These are phyloP conservation scores for Candida easanensis DNA, from an alignment of 805 yeast genomes.

Conservation along the genomic window DNA sequence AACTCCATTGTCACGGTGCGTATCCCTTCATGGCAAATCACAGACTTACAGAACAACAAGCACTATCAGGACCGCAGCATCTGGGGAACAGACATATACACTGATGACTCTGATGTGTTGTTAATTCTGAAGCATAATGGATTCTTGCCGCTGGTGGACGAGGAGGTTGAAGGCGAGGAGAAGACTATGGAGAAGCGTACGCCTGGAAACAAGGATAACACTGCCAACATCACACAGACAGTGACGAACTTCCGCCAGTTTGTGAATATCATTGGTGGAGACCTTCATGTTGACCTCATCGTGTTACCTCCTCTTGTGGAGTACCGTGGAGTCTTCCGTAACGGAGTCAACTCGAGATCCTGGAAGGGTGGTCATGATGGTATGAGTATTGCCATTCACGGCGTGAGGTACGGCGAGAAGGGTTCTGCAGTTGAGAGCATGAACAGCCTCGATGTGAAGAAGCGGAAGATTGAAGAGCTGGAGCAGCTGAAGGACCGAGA, in stretches of 20 bases:
- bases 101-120: constrained; percentile 89
- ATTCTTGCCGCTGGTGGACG: constrained; percentile 40
- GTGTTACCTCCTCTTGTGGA: constrained; percentile 66
- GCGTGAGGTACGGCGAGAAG: constrained; percentile 32
- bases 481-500: constrained; percentile 8
- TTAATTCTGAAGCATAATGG: constrained; percentile 77
- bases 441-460: constrained; percentile 15
- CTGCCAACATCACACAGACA: constrained; percentile 29
- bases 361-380: constrained; percentile 82
- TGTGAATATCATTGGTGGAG: constrained; percentile 31
- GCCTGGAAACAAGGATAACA: constrained; percentile 39
- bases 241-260: constrained; percentile 26
- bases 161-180: constrained; percentile 20
- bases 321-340: constrained; percentile 63
- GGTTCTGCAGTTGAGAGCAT: constrained; percentile 24
- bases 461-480: constrained; percentile 26
- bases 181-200: constrained; percentile 30
- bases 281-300: constrained; percentile 33
- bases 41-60: constrained; percentile 24
- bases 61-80: constrained; percentile 35
- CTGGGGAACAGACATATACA: constrained; percentile 93
- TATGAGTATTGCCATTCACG: constrained; percentile 60
- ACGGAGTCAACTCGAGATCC: constrained; percentile 70
- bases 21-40: constrained; percentile 26
- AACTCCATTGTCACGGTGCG: constrained; percentile 36